phyloP scores from a whole-genome alignment of 2,329 filamentous ascomycete genomes.

The Tolypocladium ophioglossoides region DNA sequence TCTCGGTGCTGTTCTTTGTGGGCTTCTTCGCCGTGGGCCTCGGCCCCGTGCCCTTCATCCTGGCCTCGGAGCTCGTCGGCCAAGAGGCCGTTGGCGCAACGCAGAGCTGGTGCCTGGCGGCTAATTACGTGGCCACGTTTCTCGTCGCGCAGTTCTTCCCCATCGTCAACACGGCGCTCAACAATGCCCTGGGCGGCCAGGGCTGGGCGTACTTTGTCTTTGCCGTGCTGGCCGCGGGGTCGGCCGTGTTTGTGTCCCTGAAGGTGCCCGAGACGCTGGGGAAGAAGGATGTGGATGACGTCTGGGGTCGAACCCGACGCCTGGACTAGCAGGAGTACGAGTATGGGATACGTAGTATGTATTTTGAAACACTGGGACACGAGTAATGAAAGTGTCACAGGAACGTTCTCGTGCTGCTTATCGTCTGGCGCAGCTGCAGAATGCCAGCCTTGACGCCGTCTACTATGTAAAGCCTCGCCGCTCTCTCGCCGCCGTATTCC shows the following conservation, averaged over 20 bases:
- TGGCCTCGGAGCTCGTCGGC: constrained; percentile 82
- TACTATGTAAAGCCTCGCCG: constrained; percentile 43
- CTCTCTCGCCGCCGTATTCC: constrained; percentile 18
- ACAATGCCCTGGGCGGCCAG: constrained; percentile 49
- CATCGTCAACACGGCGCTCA: constrained; percentile 66
- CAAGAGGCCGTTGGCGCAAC: constrained; percentile 85
- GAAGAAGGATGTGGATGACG: constrained; percentile 73
- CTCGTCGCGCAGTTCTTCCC: constrained; percentile 93
- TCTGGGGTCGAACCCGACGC: constrained; percentile 65
- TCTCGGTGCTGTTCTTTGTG: constrained; percentile 78
- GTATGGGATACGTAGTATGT: not conserved
- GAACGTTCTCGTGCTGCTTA: constrained; percentile 32
- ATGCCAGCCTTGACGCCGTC: constrained; percentile 70
- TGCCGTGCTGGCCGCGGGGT: constrained; percentile 57
- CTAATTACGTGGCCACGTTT: constrained; percentile 87
- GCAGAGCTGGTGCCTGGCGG: constrained; percentile 77
- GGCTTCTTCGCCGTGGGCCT: constrained; percentile 83
- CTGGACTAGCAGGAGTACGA: constrained; percentile 28
- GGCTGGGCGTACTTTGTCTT: constrained; percentile 94
- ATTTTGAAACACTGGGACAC: too few species aligned
- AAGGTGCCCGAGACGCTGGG: constrained; percentile 82
- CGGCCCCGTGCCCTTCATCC: constrained; percentile 88
- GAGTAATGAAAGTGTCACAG: constrained; percentile 1
- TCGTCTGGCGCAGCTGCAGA: constrained; percentile 46
- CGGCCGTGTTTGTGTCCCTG: constrained; percentile 60